Conservation (phyloP, 1,284 basidiomycete genomes). For the Trametes pubescens region DNA sequence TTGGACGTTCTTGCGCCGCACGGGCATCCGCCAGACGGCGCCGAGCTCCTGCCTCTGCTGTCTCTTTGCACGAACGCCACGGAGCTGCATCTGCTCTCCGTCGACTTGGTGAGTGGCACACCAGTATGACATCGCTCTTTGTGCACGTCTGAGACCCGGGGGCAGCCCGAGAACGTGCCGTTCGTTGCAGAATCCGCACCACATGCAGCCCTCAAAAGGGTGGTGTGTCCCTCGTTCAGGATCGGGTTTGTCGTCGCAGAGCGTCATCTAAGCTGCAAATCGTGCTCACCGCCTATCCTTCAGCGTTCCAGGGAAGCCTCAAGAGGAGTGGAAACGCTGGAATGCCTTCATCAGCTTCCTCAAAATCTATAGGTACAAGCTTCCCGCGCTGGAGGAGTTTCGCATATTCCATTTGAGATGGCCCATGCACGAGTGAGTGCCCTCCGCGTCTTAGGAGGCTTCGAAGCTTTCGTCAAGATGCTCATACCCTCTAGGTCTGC, state of each 20-base stretch:
- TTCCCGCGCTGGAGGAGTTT: constrained; percentile 14
- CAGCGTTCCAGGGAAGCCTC: not conserved
- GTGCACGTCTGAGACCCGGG: not conserved
- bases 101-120: not conserved
- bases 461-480: not conserved
- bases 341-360: constrained; percentile 13
- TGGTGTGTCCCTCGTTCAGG: not conserved
- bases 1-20: not conserved
- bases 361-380: not conserved
- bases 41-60: not conserved
- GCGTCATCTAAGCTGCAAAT: not conserved
- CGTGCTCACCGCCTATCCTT: not conserved
- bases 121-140: too few species aligned
- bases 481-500: not conserved
- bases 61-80: constrained; percentile 12
- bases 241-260: not conserved
- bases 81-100: not conserved
- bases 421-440: constrained; percentile 15
- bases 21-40: not conserved
- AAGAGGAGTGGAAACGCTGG: constrained; percentile 1
- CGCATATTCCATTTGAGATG: constrained; percentile 7
- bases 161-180: not conserved
- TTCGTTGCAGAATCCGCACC: not conserved
- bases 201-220: not conserved
- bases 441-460: not conserved